These are phyloP conservation scores for Amphicarpaea edgeworthii DNA, from an alignment of 306 rosid genomes.

Conservation along the genomic window DNA sequence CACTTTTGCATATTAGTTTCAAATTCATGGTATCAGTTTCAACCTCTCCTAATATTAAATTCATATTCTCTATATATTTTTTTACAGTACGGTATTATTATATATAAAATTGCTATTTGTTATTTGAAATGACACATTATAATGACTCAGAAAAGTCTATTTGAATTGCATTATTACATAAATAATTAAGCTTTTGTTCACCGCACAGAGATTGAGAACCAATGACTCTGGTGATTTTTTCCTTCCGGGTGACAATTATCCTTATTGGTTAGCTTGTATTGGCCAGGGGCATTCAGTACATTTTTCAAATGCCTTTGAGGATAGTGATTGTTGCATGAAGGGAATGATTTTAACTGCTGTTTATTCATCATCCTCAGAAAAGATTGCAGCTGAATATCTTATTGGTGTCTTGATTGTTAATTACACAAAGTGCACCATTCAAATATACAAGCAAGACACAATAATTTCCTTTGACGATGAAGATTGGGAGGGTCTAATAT, in stretches of 20 bases:
- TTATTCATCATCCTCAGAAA: background rate
- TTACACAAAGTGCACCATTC: constrained; percentile 6
- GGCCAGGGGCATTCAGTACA: background rate
- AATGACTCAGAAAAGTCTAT: background rate
- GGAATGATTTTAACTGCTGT: constrained; percentile 18
- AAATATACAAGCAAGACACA: constrained; percentile 25
- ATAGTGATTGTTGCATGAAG: background rate
- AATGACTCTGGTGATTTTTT: background rate
- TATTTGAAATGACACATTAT: no score
- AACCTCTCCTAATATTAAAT: no score
- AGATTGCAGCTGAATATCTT: background rate
- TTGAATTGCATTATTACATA: background rate
- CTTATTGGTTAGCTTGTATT: background rate
- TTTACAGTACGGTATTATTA: no score
- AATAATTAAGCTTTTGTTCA: background rate
- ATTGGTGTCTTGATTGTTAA: background rate
- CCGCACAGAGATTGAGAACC: background rate
- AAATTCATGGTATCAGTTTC: no score
- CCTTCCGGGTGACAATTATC: constrained; percentile 29
- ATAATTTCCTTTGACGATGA: constrained; percentile 20
- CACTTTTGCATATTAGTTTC: no score
- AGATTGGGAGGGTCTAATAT: background rate
- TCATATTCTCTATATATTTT: no score
- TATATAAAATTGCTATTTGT: no score
- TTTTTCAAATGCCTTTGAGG: constrained; percentile 17